Evolutionary conservation across 2,329 filamentous ascomycete species (phyloP).

Genomic region (Talaromyces sp.): DNA sequence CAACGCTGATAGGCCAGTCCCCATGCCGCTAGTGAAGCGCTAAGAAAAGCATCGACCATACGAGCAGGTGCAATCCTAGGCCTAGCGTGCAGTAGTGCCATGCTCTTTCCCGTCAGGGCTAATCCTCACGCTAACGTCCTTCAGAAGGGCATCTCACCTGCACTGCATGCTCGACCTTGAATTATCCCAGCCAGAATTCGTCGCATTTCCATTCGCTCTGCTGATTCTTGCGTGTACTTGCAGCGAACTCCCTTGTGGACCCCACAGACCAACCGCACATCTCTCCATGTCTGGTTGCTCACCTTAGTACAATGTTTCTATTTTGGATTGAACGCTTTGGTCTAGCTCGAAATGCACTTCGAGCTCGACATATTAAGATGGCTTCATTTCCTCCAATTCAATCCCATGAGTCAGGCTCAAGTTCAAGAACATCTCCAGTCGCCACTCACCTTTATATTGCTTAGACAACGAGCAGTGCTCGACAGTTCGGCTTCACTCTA

Average conservation of each 20-base stretch:
- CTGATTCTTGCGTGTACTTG: neutral
- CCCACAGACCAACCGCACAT: slow-evolving; percentile 11
- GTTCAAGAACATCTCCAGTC: neutral
- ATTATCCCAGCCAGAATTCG: slow-evolving; percentile 8
- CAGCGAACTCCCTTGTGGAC: slow-evolving; percentile 7
- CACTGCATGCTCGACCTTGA: slow-evolving; percentile 6
- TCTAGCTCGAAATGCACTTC: slow-evolving; percentile 13
- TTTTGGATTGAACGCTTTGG: slow-evolving; percentile 6
- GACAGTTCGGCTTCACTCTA: slow-evolving; percentile 1
- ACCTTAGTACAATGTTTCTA: slow-evolving; percentile 11
- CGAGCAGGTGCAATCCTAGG: slow-evolving; percentile 4
- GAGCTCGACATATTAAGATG: slow-evolving; percentile 14
- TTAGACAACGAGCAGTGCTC: neutral
- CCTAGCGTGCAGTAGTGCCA: slow-evolving; percentile 14
- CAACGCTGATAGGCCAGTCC: slow-evolving; percentile 6
- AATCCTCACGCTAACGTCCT: slow-evolving; percentile 4
- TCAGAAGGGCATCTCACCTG: neutral
- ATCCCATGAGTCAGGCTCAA: slow-evolving; percentile 18
- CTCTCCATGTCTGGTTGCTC: slow-evolving; percentile 4
- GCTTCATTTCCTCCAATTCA: slow-evolving; percentile 5
- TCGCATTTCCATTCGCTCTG: slow-evolving; percentile 7
- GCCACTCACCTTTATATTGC: neutral
- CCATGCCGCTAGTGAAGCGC: too few relatives aligned
- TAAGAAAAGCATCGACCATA: neutral
- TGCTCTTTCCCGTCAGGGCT: slow-evolving; percentile 9